These are phyloP conservation scores for Chaetomidium leptoderma DNA, from an alignment of 495 filamentous ascomycete genomes.

Conservation along the genomic window DNA sequence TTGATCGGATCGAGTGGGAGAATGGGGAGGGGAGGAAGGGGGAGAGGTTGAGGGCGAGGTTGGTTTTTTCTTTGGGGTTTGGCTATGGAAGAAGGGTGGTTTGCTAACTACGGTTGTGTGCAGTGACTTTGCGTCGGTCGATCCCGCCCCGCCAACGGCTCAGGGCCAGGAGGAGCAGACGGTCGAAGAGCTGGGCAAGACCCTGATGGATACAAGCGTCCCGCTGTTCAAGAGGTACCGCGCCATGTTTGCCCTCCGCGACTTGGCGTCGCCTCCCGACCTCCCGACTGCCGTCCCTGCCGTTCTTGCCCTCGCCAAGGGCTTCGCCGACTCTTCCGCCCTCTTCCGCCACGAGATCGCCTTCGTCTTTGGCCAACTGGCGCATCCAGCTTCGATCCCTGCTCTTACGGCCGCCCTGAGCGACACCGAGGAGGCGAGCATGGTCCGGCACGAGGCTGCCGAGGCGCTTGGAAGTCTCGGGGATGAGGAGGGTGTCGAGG, in stretches of 20 bases:
- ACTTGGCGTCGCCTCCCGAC: constrained; percentile 87
- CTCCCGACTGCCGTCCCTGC: constrained; percentile 81
- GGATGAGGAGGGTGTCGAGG: constrained; percentile 88
- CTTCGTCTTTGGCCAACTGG: constrained; percentile 95
- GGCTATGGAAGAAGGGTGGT: too few relatives aligned
- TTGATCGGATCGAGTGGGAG: constrained; percentile 92
- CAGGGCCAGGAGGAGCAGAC: constrained; percentile 52
- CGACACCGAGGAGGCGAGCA: constrained; percentile 75
- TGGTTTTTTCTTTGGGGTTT: constrained; percentile 18
- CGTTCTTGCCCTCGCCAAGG: constrained; percentile 77
- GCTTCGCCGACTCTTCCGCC: constrained; percentile 79
- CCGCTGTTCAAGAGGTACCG: constrained; percentile 91
- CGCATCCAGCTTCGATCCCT: constrained; percentile 92
- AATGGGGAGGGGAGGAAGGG: constrained; percentile 62
- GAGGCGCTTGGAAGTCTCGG: constrained; percentile 96
- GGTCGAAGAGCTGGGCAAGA: constrained; percentile 71
- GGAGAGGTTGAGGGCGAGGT: constrained; percentile 79
- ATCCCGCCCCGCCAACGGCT: constrained; percentile 86
- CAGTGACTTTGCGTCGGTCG: constrained; percentile 92
- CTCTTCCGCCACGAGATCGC: constrained; percentile 98
- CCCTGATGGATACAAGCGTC: constrained; percentile 68
- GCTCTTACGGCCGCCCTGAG: constrained; percentile 74
- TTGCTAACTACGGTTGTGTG: constrained; percentile 5
- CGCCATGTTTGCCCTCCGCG: constrained; percentile 94
- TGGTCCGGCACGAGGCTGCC: constrained; percentile 97